Conservation (phyloP, 305 asterid genomes). For the Ilex paraguariensis region DNA sequence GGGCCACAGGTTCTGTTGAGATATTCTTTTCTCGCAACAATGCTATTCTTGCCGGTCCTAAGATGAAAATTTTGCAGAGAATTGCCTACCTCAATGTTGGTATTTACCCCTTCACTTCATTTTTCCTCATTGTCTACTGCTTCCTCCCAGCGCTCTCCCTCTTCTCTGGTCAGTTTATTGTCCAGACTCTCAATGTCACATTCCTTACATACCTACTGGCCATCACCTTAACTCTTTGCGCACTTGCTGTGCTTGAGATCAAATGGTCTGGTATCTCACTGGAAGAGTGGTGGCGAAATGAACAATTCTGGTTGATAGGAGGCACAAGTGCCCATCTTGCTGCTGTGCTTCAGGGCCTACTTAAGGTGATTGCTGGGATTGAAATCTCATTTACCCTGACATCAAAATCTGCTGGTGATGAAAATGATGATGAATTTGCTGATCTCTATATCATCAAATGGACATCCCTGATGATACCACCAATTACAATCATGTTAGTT, state of each 20-base stretch:
- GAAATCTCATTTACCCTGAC: conserved; percentile 87
- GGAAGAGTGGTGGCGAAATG: conserved; percentile 98
- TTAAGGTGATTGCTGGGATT: conserved; percentile 88
- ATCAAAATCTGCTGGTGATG: conserved; percentile 74
- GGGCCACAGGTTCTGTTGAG: conserved; percentile 98
- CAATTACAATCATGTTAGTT: conserved; percentile 64
- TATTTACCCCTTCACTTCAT: conserved; percentile 84
- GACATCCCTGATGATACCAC: conserved; percentile 78
- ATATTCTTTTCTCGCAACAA: conserved; percentile 91
- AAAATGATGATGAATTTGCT: conserved; percentile 60
- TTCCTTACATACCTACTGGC: conserved; percentile 70
- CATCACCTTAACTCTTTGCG: conserved; percentile 69
- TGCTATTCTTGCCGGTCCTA: conserved; percentile 71
- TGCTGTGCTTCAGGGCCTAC: conserved; percentile 87
- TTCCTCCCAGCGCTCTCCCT: conserved; percentile 92
- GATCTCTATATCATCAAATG: conserved; percentile 76
- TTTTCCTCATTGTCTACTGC: conserved; percentile 86
- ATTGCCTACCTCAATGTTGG: conserved; percentile 93
- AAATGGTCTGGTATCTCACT: conserved; percentile 83
- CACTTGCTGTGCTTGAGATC: conserved; percentile 75
- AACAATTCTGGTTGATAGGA: conserved; percentile 91
- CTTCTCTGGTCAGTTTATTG: conserved; percentile 88
- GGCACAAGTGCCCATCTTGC: conserved; percentile 97
- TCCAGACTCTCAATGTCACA: conserved; percentile 61
- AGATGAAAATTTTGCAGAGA: conserved; percentile 74